Evolutionary conservation across 768 basidiomycete genomes (phyloP).

Genomic region (Chiua virens): DNA sequence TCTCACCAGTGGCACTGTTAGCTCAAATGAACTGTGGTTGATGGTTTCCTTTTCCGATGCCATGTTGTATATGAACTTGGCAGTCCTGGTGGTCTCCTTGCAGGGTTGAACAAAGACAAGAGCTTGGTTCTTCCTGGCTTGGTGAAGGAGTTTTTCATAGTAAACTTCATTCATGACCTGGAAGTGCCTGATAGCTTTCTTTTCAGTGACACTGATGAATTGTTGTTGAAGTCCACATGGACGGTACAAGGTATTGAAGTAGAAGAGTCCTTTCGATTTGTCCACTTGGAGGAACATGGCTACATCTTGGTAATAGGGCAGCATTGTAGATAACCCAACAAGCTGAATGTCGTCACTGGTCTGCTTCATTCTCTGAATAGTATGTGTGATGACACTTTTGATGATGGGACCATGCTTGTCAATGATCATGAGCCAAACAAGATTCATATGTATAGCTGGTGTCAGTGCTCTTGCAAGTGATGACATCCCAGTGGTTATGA

Average conservation of each 20-base stretch:
- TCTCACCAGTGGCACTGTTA: slow-evolving; percentile 88
- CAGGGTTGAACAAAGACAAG: slow-evolving; percentile 98
- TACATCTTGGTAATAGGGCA: slow-evolving; percentile 99
- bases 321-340: slow-evolving; percentile 91
- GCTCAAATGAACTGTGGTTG: slow-evolving; percentile 93
- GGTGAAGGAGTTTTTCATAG: slow-evolving; percentile 97
- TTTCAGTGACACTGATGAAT: slow-evolving; percentile 97
- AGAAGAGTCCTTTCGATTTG: slow-evolving; percentile 88
- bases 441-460: slow-evolving; percentile 97
- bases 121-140: slow-evolving; percentile 86
- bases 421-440: slow-evolving; percentile 94
- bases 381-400: slow-evolving; percentile 86
- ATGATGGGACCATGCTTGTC: slow-evolving; percentile 98
- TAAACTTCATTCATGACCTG: slow-evolving; percentile 99
- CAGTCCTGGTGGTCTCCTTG: slow-evolving; percentile 98
- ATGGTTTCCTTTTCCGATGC: slow-evolving; percentile 97
- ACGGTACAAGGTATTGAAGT: slow-evolving; percentile 92
- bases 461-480: slow-evolving; percentile 96
- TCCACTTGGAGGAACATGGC: slow-evolving; percentile 97
- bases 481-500: slow-evolving; percentile 99
- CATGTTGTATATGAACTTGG: slow-evolving; percentile 89
- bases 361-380: slow-evolving; percentile 93
- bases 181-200: slow-evolving; percentile 98
- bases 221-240: slow-evolving; percentile 97
- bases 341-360: slow-evolving; percentile 90